A percentile compares a stretch with the other conserved stretches of the same genome.
phyloP scores from a whole-genome alignment of 2,329 filamentous ascomycete species.

The Fusarium agapanthi region DNA sequence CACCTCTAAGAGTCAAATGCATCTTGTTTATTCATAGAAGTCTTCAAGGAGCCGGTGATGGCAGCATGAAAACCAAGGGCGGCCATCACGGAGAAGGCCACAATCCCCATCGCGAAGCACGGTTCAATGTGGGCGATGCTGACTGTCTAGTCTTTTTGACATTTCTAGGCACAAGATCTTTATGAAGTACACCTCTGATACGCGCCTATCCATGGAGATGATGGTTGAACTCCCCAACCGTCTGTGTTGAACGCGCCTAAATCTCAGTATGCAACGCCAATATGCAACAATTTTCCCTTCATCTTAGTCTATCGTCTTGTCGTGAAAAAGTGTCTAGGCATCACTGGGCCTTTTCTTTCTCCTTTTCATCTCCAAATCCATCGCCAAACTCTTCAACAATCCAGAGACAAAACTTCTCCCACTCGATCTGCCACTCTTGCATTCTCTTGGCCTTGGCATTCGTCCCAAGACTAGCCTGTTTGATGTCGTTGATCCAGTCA shows the following conservation, averaged over 20 bases:
- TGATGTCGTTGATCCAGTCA: conserved; percentile 78
- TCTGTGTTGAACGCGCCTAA: conserved; percentile 28
- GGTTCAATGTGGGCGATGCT: background rate
- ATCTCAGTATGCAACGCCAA: conserved; percentile 9
- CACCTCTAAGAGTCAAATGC: background rate
- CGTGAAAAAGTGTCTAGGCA: background rate
- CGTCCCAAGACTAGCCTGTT: conserved; percentile 75
- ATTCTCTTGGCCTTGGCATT: conserved; percentile 77
- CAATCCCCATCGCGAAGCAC: background rate
- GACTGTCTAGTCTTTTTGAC: background rate
- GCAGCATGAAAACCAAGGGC: background rate
- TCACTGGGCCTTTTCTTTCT: background rate
- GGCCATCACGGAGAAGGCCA: background rate
- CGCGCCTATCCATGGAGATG: background rate
- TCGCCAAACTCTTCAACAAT: conserved; percentile 79
- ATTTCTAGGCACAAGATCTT: background rate
- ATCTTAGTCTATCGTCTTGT: conserved; percentile 11
- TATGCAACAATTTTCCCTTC: conserved; percentile 1
- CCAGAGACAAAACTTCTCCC: conserved; percentile 93
- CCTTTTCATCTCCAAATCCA: conserved; percentile 61
- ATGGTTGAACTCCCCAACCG: conserved; percentile 19
- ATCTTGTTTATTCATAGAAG: background rate
- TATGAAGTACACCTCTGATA: background rate
- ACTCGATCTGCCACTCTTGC: conserved; percentile 80
- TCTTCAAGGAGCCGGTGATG: background rate